A percentile compares a stretch with the other conserved stretches of the same genome.
Conservation (phyloP, 1,284 basidiomycete species). For the Pseudozyma sp. region DNA sequence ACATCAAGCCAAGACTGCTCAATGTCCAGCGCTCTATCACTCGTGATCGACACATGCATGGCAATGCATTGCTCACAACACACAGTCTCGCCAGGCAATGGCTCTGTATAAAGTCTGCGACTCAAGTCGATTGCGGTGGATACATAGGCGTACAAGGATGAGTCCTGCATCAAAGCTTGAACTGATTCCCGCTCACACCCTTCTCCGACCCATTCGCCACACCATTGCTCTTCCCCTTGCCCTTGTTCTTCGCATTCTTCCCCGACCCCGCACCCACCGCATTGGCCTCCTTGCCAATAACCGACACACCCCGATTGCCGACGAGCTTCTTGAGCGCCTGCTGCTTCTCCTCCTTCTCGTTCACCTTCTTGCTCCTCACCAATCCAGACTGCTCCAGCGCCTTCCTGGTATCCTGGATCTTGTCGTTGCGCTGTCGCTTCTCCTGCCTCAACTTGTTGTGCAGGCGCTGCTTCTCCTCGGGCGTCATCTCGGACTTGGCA, state of each 20-base stretch:
- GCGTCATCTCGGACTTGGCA: conserved; percentile 82
- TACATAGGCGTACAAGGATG: no score
- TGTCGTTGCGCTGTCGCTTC: conserved; percentile 80
- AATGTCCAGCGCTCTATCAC: no score
- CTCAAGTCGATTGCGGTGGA: no score
- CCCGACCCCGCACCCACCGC: conserved; percentile 26
- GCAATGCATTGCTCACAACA: no score
- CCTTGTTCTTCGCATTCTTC: conserved; percentile 36
- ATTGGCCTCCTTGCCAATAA: conserved; percentile 41
- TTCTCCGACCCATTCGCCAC: conserved; percentile 13
- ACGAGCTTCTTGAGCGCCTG: conserved; percentile 64
- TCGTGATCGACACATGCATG: no score
- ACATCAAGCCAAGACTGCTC: no score
- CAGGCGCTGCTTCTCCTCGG: conserved; percentile 78
- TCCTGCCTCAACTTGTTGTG: conserved; percentile 72
- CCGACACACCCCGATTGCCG: conserved; percentile 63
- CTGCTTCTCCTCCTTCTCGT: conserved; percentile 61
- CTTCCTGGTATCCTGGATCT: conserved; percentile 74
- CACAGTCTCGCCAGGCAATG: no score
- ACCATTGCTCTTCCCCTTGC: conserved; percentile 15
- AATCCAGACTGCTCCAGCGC: conserved; percentile 76
- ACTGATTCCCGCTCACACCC: conserved; percentile 24
- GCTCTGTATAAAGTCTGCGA: no score
- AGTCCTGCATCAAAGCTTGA: conserved; percentile 31
- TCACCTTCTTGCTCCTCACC: conserved; percentile 42